Percentiles rank a stretch among this genome's conserved stretches.
These are phyloP conservation scores for Vickermania ingenoplastis DNA, from an alignment of 208 protist genomes.

Conservation along the genomic window DNA sequence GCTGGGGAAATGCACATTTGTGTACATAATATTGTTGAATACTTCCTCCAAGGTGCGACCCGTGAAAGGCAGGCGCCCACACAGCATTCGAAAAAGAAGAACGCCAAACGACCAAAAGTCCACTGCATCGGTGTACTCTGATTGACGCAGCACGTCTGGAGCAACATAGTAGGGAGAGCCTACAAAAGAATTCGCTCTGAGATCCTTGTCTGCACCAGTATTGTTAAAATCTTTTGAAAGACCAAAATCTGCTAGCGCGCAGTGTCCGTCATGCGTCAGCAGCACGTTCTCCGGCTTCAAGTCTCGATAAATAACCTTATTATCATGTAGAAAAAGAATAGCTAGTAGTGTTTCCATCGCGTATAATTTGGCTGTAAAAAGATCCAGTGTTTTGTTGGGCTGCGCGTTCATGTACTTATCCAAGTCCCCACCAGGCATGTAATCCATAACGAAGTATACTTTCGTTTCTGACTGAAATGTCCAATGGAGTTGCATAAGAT, in stretches of 20 bases:
- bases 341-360: conserved; percentile 88
- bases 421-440: conserved; percentile 91
- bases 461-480: conserved; percentile 95
- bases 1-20: conserved; percentile 84
- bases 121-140: conserved; percentile 93
- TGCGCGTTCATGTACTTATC: conserved; percentile 89
- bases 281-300: conserved; percentile 92
- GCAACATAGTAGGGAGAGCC: conserved; percentile 92
- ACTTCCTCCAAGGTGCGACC: conserved; percentile 89
- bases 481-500: conserved; percentile 91
- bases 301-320: conserved; percentile 92
- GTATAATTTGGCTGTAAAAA: conserved; percentile 89
- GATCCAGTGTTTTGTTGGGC: conserved; percentile 76
- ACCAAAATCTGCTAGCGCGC: conserved; percentile 87
- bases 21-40: conserved; percentile 91
- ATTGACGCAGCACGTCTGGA: conserved; percentile 90
- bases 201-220: conserved; percentile 61
- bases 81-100: conserved; percentile 96
- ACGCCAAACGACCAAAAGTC: conserved; percentile 98
- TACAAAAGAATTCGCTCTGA: conserved; percentile 88
- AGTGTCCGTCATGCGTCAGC: conserved; percentile 78
- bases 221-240: conserved; percentile 90
- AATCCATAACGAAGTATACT: conserved; percentile 94
- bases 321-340: conserved; percentile 89
- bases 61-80: conserved; percentile 91